These are phyloP conservation scores for Aphanomyces stellatus DNA, from an alignment of 352 stramenopile species.

Conservation along the genomic window DNA sequence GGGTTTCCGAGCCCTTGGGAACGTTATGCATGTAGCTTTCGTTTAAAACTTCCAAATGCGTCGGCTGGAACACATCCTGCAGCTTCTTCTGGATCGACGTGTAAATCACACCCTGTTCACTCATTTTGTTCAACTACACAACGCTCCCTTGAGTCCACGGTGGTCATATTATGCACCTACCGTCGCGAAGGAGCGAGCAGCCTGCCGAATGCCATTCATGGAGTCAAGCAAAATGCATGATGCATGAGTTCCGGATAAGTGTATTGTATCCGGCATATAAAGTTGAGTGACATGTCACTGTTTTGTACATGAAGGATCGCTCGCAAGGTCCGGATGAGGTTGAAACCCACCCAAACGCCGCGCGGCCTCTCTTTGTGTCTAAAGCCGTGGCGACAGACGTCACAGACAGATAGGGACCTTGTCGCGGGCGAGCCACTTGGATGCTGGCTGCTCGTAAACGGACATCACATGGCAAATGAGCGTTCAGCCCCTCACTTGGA, in stretches of 20 bases:
- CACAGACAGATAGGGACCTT: too few species aligned
- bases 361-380: too few species aligned
- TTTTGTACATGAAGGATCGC: neutral
- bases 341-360: too few species aligned
- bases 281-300: neutral
- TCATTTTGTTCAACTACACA: neutral
- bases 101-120: constrained; percentile 34
- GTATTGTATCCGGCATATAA: too few species aligned
- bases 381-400: too few species aligned
- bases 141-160: neutral
- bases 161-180: neutral
- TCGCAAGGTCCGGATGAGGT: too few species aligned
- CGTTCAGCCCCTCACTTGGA: too few species aligned
- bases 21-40: constrained; percentile 95
- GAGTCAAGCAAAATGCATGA: neutral
- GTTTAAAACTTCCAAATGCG: constrained; percentile 86
- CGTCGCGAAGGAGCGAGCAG: neutral
- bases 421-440: too few species aligned
- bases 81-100: constrained; percentile 63
- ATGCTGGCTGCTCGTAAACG: too few species aligned
- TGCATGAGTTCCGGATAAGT: neutral
- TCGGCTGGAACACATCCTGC: constrained; percentile 40
- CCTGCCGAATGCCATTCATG: neutral
- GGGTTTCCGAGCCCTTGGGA: constrained; percentile 88
- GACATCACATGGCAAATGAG: too few species aligned